Evolutionary conservation across 495 filamentous ascomycete genomes (phyloP), one percentile per base, ranked within the genome.

Genomic region (Podospora pseudoanserina): DNA sequence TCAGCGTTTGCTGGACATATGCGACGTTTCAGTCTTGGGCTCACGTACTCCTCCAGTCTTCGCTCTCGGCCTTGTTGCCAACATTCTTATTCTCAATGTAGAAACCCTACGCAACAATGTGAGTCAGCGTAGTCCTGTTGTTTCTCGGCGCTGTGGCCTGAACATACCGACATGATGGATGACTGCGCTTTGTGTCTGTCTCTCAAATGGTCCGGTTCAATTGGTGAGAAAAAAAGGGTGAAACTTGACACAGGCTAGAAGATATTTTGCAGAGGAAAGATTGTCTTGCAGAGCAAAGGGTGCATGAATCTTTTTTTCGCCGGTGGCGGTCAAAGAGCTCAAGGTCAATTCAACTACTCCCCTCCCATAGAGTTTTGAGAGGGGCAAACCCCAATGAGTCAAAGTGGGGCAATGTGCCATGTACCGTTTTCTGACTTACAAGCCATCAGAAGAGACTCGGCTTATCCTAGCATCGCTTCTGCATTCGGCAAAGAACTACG

Each of bases 11-110:
- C 39, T 49, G 39, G 9, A 13, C 9, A 13, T 11, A 49, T 13
- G 39, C 13, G 39, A 49, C 39, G 39, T 49, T 49, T 11, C 30
- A 13, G 9, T 49, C 7, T 49, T 13, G 39, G 39, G 39, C 2
- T 49, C 30, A 81, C 83, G 69, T 88, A 93, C 96, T 93, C 79
- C 95, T 85, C 85, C 93, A 97, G 77, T 99, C 93, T 77, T 99
- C 94, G 62, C 91, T 86, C 66, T 88, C 86, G 20, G 81, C 81
- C 75, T 85, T 88, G 80, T 97, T 91, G 70, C 95, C 95, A 65
- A 97, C 88, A 78, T 92, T 87, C 72, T 90, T 90, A 78, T 99
- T 99, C 70, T 91, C 87, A 71, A 95, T 92, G 83, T 90, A 94
- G 87, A 95, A 83, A 20, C 71, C 59, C 73, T 77, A 60, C 13